Base-by-base conservation (phyloP, 352 stramenopile species). In the Pythium pyrilobum region DNA sequence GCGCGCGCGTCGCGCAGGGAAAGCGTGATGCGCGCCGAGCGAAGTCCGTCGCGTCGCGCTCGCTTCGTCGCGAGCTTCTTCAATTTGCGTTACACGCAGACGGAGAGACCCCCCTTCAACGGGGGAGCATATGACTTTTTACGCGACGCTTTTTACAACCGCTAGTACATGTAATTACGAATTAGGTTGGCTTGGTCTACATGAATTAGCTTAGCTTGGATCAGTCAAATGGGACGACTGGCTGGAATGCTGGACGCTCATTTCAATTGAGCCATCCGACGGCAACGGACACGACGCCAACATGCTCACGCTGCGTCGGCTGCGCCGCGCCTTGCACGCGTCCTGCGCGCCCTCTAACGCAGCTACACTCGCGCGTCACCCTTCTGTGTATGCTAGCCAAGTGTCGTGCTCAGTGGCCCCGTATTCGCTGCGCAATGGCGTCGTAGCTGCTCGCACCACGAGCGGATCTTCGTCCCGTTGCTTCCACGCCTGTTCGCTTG, bases 291-390 rank as follows among this genome's bases (percentile, higher is more conserved):
- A 46, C 8, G 20, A 36, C 18, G 12, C 11, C 8, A 20, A 40
- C 16, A 62, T 62, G 54, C 40, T 51, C 27, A 33, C 46, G 54
- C 45, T 56, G 24, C 54, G 46, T 9, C 20, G 42, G n/a, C 33
- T 60, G 31, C 52, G 41, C 27, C 45, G 45, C 25, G 31, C 33
- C 18, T 8, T 46, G 25, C n/a, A 16, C 43, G 27, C 18, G 2
- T 18, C 52, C 1, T 1, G 16, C 28, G 25, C 34, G 21, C 29
- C 5, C 11, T 8, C 25, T 15, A 24, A 10, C 16, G 20, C 15
- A 0, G 24, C 24, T 15, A 18, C 24, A 8, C 15, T 15, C 31
- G 15, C 31, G 8, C 31, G 31, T 36, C 31, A 15, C 31, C 15
- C 31, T 15, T 36, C 15, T 36, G 8, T n/a, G 15, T 10, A 5